phyloP scores from a whole-genome alignment of 148 eudicot species.

The Gaultheria prostrata region DNA sequence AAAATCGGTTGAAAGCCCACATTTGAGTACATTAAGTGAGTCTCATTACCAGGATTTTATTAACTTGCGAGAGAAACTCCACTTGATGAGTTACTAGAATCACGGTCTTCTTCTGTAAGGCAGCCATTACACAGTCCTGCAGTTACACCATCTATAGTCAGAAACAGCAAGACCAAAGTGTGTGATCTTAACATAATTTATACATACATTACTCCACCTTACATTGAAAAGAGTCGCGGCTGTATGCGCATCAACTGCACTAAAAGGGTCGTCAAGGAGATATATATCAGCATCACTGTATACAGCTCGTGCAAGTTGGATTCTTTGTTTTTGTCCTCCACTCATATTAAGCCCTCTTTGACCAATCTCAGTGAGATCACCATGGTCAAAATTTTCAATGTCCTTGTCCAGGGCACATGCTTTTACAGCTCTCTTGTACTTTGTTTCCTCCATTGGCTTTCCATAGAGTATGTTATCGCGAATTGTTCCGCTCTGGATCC shows the following conservation, averaged over 20 bases:
- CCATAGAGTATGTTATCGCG: conserved; percentile 54
- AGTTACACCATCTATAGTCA: conserved; percentile 3
- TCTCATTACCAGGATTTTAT: conserved; percentile 49
- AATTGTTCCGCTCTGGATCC: conserved; percentile 61
- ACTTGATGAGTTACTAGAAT: conserved; percentile 72
- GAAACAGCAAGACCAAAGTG: not conserved
- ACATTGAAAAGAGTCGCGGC: conserved; percentile 53
- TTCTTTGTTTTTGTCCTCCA: conserved; percentile 62
- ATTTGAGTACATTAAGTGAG: not conserved
- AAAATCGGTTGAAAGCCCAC: not conserved
- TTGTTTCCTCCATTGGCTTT: conserved; percentile 38
- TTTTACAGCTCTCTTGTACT: conserved; percentile 41
- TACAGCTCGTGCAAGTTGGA: conserved; percentile 57
- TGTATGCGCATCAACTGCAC: conserved; percentile 73
- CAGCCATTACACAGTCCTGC: conserved; percentile 63
- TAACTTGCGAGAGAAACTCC: conserved; percentile 59
- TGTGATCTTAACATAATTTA: not conserved
- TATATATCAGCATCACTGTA: conserved; percentile 58
- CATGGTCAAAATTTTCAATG: conserved; percentile 34
- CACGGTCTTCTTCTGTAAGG: conserved; percentile 47
- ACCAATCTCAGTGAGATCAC: conserved; percentile 62
- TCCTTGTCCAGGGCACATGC: conserved; percentile 52
- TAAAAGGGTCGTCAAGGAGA: conserved; percentile 68
- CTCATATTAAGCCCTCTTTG: conserved; percentile 62
- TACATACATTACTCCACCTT: not conserved